Conservation (phyloP, 139 green algal species). For the Monoraphidium neglectum region DNA sequence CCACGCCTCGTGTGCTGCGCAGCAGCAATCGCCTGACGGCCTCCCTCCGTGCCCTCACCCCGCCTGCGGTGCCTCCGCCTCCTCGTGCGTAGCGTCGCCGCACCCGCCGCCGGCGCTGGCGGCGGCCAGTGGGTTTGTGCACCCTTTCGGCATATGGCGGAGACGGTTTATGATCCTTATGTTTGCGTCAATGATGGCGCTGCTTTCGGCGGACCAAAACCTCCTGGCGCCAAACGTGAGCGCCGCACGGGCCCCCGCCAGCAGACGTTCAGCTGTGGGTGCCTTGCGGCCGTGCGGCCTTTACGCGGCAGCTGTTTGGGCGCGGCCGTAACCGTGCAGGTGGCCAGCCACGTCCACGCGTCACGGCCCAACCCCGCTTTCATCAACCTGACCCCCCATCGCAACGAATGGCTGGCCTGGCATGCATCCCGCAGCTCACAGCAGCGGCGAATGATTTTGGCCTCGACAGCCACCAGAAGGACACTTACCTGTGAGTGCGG, state of each 20-base stretch:
- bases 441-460: constrained; percentile 56
- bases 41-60: too few species aligned
- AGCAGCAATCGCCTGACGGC: too few species aligned
- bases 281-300: not conserved
- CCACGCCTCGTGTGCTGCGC: too few species aligned
- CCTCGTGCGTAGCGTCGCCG: too few species aligned
- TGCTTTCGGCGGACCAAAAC: constrained; percentile 92
- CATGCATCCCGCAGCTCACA: constrained; percentile 52
- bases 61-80: too few species aligned
- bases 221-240: constrained; percentile 84
- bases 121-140: not conserved
- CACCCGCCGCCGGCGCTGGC: too few species aligned
- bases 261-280: not conserved
- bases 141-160: constrained; percentile 36
- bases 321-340: not conserved
- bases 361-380: too few species aligned
- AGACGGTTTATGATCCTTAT: constrained; percentile 65
- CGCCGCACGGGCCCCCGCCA: not conserved
- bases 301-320: not conserved
- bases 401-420: too few species aligned
- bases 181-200: constrained; percentile 68
- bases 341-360: too few species aligned
- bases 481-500: constrained; percentile 53
- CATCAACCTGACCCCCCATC: too few species aligned
- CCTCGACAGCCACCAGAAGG: constrained; percentile 67